These are phyloP conservation scores for Chaetomiaceae sp. DNA, from an alignment of 2,329 filamentous ascomycete species.

Conservation along the genomic window DNA sequence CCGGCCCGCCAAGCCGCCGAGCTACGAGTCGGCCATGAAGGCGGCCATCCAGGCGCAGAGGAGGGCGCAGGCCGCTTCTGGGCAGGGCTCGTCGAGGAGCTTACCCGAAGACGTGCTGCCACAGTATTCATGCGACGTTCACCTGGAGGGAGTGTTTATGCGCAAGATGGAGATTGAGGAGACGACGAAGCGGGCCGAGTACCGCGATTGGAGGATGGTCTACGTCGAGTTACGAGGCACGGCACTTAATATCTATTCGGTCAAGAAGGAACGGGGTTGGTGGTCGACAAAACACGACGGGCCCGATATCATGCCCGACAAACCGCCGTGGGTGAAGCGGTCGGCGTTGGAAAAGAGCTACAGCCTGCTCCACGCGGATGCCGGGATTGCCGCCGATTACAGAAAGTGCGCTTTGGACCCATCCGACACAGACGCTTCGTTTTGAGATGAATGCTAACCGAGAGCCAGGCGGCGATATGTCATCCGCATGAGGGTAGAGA, in stretches of 20 bases:
- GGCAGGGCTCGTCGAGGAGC: conserved; percentile 26
- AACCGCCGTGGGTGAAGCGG: conserved; percentile 47
- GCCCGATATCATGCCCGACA: conserved; percentile 45
- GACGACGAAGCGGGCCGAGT: conserved; percentile 56
- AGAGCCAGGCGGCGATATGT: conserved; percentile 53
- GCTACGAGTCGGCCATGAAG: conserved; percentile 37
- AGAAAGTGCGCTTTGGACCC: conserved; percentile 46
- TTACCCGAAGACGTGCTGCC: conserved; percentile 46
- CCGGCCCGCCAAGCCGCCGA: conserved; percentile 44
- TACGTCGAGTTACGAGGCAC: conserved; percentile 65
- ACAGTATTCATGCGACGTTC: conserved; percentile 52
- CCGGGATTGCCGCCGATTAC: conserved; percentile 69
- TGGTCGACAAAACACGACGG: conserved; percentile 42
- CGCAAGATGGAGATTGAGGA: conserved; percentile 64
- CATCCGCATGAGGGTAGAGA: conserved; percentile 66
- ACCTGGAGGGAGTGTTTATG: conserved; percentile 52
- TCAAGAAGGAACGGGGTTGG: conserved; percentile 54
- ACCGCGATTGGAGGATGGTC: conserved; percentile 59
- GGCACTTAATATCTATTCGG: conserved; percentile 59
- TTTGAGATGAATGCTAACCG: conserved; percentile 8
- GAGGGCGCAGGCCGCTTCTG: conserved; percentile 16
- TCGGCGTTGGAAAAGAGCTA: conserved; percentile 61
- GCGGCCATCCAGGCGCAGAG: conserved; percentile 26
- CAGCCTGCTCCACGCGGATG: conserved; percentile 68
- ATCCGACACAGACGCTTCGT: neutral